Percentiles rank a stretch among this genome's conserved stretches.
Conservation (phyloP, 164 flowering plant species). For the Platanus orientalis region DNA sequence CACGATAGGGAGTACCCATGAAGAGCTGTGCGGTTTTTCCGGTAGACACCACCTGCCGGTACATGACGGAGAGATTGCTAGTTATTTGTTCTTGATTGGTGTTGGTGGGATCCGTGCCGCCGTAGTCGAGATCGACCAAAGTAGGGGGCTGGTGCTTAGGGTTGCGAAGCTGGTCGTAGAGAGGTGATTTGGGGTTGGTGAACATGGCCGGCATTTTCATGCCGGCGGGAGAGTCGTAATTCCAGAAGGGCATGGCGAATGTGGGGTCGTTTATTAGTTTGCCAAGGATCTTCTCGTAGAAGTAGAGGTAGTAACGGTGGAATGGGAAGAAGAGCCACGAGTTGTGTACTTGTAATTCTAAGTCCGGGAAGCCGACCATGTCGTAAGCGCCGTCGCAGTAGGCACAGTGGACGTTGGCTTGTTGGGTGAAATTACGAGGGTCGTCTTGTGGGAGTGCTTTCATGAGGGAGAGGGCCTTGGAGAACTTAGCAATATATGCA, state of each 20-base stretch:
- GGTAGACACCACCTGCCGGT: too few relatives aligned
- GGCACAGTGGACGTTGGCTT: slow-evolving; percentile 66
- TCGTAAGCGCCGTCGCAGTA: slow-evolving; percentile 57
- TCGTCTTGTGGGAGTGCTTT: slow-evolving; percentile 38
- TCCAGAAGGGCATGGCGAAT: slow-evolving; percentile 64
- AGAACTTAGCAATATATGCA: slow-evolving; percentile 20
- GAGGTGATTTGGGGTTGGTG: slow-evolving; percentile 26
- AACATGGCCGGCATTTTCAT: slow-evolving; percentile 50
- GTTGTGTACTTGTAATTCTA: slow-evolving; percentile 52
- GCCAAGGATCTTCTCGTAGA: slow-evolving; percentile 49
- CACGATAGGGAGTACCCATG: too few relatives aligned
- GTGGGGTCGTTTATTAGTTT: slow-evolving; percentile 53
- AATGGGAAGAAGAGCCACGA: slow-evolving; percentile 69
- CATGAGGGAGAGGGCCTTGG: slow-evolving; percentile 24
- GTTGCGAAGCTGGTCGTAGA: slow-evolving; percentile 31
- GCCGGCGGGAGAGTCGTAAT: slow-evolving; percentile 59
- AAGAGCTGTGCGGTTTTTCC: too few relatives aligned
- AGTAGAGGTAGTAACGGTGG: slow-evolving; percentile 46
- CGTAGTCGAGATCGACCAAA: slow-evolving; percentile 17
- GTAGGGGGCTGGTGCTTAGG: slow-evolving; percentile 21
- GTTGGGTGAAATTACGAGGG: slow-evolving; percentile 56
- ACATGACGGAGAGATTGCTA: slow-evolving; percentile 8
- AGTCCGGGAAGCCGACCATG: slow-evolving; percentile 36
- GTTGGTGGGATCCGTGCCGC: slow-evolving; percentile 3
- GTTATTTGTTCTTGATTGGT: neutral